Conservation (phyloP, 306 rosid genomes). For the Notholithocarpus densiflorus region DNA sequence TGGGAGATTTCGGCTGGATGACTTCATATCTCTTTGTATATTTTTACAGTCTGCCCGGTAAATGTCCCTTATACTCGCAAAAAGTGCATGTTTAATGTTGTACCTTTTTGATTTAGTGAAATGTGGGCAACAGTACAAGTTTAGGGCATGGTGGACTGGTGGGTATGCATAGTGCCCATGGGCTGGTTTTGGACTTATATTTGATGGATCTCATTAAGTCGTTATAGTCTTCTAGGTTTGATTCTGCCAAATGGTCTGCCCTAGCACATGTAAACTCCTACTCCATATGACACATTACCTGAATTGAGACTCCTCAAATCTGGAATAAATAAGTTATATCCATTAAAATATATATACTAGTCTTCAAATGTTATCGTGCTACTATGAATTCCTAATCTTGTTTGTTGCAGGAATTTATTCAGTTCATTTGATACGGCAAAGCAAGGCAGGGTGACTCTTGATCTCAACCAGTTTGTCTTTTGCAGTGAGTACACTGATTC, state of each 20-base stretch:
- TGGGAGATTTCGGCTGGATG: conserved; percentile 70
- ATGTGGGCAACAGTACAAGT: background rate
- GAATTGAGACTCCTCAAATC: background rate
- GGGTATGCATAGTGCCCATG: background rate
- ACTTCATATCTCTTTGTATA: conserved; percentile 82
- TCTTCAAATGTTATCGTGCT: conserved; percentile 3
- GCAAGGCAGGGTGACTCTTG: conserved; percentile 88
- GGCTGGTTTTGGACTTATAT: background rate
- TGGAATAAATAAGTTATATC: background rate
- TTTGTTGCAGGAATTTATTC: conserved; percentile 71
- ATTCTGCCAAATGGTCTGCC: background rate
- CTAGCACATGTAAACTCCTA: background rate
- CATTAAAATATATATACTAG: background rate
- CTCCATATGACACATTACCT: background rate
- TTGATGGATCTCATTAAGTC: background rate
- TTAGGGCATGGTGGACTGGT: background rate
- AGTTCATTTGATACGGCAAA: conserved; percentile 82
- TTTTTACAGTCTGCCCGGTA: conserved; percentile 84
- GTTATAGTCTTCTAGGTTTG: background rate
- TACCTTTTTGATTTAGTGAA: background rate
- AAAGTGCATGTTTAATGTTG: background rate
- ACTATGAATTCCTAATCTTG: conserved; percentile 1
- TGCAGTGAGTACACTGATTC: conserved; percentile 62
- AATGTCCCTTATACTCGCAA: conserved; percentile 5
- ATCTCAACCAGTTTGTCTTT: conserved; percentile 88